These are phyloP conservation scores for Picea abies DNA, from an alignment of 83 land plant species.

Conservation along the genomic window DNA sequence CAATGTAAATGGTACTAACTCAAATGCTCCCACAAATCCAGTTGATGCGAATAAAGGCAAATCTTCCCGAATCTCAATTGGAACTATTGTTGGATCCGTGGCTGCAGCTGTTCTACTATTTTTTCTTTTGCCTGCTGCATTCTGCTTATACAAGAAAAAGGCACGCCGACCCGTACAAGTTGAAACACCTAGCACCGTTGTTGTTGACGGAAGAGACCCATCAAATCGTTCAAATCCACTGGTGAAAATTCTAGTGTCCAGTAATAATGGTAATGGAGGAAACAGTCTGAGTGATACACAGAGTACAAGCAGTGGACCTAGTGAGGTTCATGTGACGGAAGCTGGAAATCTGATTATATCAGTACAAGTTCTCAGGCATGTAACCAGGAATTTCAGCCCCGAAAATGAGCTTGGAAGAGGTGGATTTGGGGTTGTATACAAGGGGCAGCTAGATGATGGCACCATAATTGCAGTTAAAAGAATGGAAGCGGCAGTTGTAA, in stretches of 20 bases:
- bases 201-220: constrained; percentile 58
- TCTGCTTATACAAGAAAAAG: constrained; percentile 36
- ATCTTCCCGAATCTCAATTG: not conserved
- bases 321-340: constrained; percentile 40
- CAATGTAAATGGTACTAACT: not conserved
- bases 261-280: constrained; percentile 22
- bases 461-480: constrained; percentile 78
- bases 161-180: not conserved
- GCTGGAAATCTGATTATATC: constrained; percentile 65
- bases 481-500: constrained; percentile 56
- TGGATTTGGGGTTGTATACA: constrained; percentile 80
- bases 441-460: constrained; percentile 71
- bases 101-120: constrained; percentile 22
- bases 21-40: not conserved
- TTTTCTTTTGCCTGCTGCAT: not conserved
- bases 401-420: constrained; percentile 81
- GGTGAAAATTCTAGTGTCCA: constrained; percentile 55
- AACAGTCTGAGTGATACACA: constrained; percentile 17
- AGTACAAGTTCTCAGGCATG: constrained; percentile 63
- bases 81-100: constrained; percentile 33
- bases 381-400: constrained; percentile 54
- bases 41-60: constrained; percentile 15
- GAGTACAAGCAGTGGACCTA: constrained; percentile 27
- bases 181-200: constrained; percentile 39
- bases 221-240: constrained; percentile 43